Evolutionary conservation across 1,139 yeast genomes (phyloP).

Genomic region (Taphrina confusa): DNA sequence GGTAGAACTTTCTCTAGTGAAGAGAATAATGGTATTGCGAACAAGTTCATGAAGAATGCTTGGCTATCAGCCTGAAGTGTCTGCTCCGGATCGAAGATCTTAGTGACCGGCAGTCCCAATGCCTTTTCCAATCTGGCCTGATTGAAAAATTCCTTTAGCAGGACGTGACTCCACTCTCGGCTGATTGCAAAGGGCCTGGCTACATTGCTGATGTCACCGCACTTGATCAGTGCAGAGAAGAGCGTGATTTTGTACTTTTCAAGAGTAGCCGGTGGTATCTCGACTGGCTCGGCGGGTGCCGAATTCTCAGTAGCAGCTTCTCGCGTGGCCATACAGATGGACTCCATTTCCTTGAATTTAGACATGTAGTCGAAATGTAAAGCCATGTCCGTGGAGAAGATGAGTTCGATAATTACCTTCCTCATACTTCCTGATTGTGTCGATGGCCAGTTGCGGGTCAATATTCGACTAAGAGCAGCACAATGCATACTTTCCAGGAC

Average conservation of each 20-base stretch:
- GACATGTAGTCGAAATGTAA: slow-evolving; percentile 74
- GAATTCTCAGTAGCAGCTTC: slow-evolving; percentile 39
- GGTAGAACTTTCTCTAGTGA: slow-evolving; percentile 57
- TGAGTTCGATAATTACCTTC: slow-evolving; percentile 47
- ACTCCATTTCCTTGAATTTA: slow-evolving; percentile 43
- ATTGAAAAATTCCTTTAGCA: slow-evolving; percentile 75
- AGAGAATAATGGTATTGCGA: slow-evolving; percentile 73
- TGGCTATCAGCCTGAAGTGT: slow-evolving; percentile 72
- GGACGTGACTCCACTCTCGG: slow-evolving; percentile 80
- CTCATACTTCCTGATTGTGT: slow-evolving; percentile 45
- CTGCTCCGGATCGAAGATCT: slow-evolving; percentile 43
- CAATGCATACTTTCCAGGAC: slow-evolving; percentile 83
- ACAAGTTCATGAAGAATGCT: slow-evolving; percentile 75
- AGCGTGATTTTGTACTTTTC: slow-evolving; percentile 50
- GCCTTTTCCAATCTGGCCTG: slow-evolving; percentile 57
- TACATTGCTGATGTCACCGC: slow-evolving; percentile 93
- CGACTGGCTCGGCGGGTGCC: slow-evolving; percentile 24
- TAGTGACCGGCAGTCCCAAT: slow-evolving; percentile 41
- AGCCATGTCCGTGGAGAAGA: slow-evolving; percentile 93
- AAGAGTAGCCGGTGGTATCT: slow-evolving; percentile 12
- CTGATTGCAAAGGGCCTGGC: slow-evolving; percentile 75
- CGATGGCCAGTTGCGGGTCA: slow-evolving; percentile 65
- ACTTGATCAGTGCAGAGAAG: slow-evolving; percentile 72
- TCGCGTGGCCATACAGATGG: slow-evolving; percentile 1
- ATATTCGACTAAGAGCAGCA: slow-evolving; percentile 65